phyloP scores from a whole-genome alignment of 495 filamentous ascomycete species.

The Neurospora terricola region DNA sequence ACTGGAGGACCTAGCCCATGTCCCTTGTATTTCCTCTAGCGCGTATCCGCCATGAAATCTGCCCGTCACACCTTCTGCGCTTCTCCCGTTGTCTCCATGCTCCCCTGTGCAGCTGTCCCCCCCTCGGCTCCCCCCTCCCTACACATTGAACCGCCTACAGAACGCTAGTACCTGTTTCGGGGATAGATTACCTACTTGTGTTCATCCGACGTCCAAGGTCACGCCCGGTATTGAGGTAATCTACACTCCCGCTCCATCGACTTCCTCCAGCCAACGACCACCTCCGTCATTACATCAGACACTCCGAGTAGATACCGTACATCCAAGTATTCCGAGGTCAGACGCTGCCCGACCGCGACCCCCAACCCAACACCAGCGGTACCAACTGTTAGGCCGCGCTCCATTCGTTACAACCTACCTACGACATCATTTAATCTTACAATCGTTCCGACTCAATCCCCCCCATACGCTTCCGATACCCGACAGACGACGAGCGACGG shows the following conservation, averaged over 20 bases:
- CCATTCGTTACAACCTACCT: neutral
- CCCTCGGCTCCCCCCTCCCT: neutral
- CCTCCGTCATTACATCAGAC: neutral
- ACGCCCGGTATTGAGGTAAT: neutral
- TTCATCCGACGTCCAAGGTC: neutral
- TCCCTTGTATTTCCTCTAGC: neutral
- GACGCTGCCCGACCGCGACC: slow-evolving; percentile 1
- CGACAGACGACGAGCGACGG: neutral
- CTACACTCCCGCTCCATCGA: neutral
- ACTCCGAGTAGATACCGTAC: neutral
- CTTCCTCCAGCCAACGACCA: neutral
- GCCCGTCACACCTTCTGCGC: neutral
- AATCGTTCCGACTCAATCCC: neutral
- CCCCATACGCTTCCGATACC: neutral
- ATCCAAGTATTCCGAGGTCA: neutral
- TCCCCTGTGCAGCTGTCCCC: no score
- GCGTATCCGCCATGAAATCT: neutral
- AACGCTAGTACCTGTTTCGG: neutral
- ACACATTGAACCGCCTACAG: neutral
- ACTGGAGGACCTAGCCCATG: neutral
- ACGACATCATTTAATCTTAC: neutral
- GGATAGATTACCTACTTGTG: neutral
- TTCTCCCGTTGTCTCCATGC: neutral
- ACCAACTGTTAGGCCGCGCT: neutral
- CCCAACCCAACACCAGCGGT: neutral